Evolutionary conservation across 768 basidiomycete species (phyloP), one percentile per base, ranked within the genome.

Genomic region (Scleroderma bovista): DNA sequence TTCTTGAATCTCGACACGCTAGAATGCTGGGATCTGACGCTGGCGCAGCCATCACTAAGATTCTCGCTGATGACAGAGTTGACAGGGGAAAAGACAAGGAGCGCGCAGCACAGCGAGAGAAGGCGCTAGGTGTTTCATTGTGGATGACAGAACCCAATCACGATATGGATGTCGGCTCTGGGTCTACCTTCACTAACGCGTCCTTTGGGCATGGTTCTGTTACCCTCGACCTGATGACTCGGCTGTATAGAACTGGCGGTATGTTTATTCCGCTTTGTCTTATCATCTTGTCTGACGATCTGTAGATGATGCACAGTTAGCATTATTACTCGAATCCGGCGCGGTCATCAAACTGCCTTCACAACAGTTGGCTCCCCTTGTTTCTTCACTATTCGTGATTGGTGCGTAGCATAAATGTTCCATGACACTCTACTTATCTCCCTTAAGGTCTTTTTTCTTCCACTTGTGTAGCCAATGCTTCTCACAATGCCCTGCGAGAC

Each of bases 1-100:
- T 36, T 59, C 5, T 79, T 46, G 76, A 74, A 4, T 65, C 69
- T 43, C 68, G 52, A 12, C 66, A 60, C 22, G 57, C 60, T 12
- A 50, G 57, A 36, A 58, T 68, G 42, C 46, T 67, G 49, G 66
- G 68, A 15, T 15, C 46, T 3, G 53, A 68, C 32, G 63, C 66
- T 3, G 74, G 73, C 13, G 68, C 73, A 52, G 74, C 67, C 10
- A 72, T 82, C 39, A 64, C 60, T 16, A 69, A 67, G 46, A 74
- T 83, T 34, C 60, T 83, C 34, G 60, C 68, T 46, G 58, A 64
- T 15, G 75, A 81, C 51, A 70, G 66, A 43, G 62, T 49, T 7
- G 63, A 63, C 12, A 57, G 61, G 50, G 52, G 56, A 34, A 68
- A 62, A 44, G 50, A 34, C 37, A 65, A 49, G 51, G 70, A 63